Base-by-base conservation (phyloP, 106 monocot species). In the Acorus gramineus region DNA sequence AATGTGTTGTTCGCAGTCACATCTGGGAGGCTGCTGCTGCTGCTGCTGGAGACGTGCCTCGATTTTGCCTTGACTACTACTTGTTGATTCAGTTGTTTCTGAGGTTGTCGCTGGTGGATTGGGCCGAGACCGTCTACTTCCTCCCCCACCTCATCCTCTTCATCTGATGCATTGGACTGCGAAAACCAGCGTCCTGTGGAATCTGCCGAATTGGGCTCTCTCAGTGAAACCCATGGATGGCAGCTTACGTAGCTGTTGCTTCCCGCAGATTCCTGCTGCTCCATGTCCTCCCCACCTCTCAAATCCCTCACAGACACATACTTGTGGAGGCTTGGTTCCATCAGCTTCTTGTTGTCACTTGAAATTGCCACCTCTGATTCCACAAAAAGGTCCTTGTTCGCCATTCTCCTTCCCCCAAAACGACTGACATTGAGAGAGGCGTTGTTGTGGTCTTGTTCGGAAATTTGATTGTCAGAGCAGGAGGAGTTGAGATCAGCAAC, bases 401-500 rank as follows among this genome's bases (percentile, higher is more conserved):
- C 14, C 51, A 69, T 44, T 1, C 69, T 71, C 55, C 69, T 67
- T 44, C 53, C 49, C 7, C 54, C 71, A 7, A 61, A 70, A 50
- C 65, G 55, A 28, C 55, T 28, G 28, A 28, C 64, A 4, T 71
- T 55, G 66, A 43, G 3, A 28, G 62, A 65, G 11, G 42, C 50
- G 3, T 60, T 47, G 42, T 75, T 69, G 48, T 65, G 63, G 14
- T 73, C 71, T 5, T 43, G 57, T 14, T 64, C 70, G 8, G 47
- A 60, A 61, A 50, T 62, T 65, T 64, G 72, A 63, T 70, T 68
- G n/a, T 77, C 82, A 5, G 84, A 77, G 11, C 73, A 79, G 2
- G 85, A 83, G 13, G 84, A 82, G 65, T 92, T 92, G 75, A 99
- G 92, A 53, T 85, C 92, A 0, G 98, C 98, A 3, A 99, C 98